Base-by-base conservation (phyloP, 2,329 filamentous ascomycete species). In the Fusarium annulatum region DNA sequence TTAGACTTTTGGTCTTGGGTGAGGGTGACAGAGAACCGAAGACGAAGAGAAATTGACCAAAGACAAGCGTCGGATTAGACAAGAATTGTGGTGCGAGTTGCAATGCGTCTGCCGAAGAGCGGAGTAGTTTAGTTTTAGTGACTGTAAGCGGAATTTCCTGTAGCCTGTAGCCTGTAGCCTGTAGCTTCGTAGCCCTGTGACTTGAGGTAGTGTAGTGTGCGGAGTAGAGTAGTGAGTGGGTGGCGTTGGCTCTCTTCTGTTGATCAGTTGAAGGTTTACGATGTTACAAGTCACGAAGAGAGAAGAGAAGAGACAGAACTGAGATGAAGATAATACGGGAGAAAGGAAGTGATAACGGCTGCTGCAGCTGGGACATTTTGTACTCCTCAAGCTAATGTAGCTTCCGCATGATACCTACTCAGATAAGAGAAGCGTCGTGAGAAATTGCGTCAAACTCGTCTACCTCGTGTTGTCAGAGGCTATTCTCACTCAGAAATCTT, bases 71-170 rank as follows among this genome's bases (percentile, higher is more conserved):
- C 46, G 55, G 61, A 67, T 71, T 67, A 52, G 68, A 72, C 59
- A 48, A 63, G 55, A 73, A 73, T 71, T 63, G 59, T 69, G 66
- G 66, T 69, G 66, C 66, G 55, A 69, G 56, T 59, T 55, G 52
- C 41, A 64, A 45, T 71, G 53, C 23, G 52, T 62, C 66, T 73
- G 71, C 67, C 71, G 61, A 61, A 46, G 56, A 74, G 71, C 67
- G 71, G 71, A 74, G 71, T 51, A 61, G 71, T 45, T 53, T 67
- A 2, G 36, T 34, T 61, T 57, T 59, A 60, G 66, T 66, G 28
- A 36, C 45, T 21, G 65, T 52, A 64, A 64, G 66, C 64, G 63
- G 63, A 67, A 51, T 52, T 36, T 61, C 45, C 45, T 48, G 45
- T 46, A 46, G 43, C 60, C 61, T 66, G 49, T 66, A 46, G 43